Evolutionary conservation across 192 early-diverging fungal species (phyloP).

Genomic region (Coemansia sp.): DNA sequence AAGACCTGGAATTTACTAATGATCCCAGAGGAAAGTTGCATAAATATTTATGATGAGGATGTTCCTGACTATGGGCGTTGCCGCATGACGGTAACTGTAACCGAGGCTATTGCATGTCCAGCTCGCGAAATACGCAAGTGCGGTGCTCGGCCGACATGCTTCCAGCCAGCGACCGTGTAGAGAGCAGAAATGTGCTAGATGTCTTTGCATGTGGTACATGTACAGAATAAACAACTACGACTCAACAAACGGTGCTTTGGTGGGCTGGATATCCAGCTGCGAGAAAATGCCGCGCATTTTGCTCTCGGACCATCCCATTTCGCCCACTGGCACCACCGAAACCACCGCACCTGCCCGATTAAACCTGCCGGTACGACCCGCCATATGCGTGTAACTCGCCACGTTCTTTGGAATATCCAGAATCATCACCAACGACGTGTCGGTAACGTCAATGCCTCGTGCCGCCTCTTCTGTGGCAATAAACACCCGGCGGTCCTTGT

Average conservation of each 20-base stretch:
- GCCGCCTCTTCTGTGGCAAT: slow-evolving; percentile 71
- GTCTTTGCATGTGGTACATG: background rate
- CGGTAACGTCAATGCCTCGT: slow-evolving; percentile 80
- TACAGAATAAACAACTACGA: background rate
- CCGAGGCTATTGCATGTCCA: too few relatives aligned
- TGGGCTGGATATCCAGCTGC: slow-evolving; percentile 8
- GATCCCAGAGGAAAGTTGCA: too few relatives aligned
- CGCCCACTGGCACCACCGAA: slow-evolving; percentile 39
- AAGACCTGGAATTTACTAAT: too few relatives aligned
- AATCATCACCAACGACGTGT: slow-evolving; percentile 77
- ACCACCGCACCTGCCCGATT: slow-evolving; percentile 50
- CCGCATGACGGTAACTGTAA: too few relatives aligned
- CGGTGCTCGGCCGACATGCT: too few relatives aligned
- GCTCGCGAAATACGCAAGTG: too few relatives aligned
- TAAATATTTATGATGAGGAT: too few relatives aligned
- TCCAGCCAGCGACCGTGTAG: too few relatives aligned
- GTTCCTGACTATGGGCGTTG: too few relatives aligned
- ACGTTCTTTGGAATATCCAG: slow-evolving; percentile 68
- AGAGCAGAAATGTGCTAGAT: too few relatives aligned
- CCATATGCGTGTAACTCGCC: slow-evolving; percentile 81
- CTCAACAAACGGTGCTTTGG: slow-evolving; percentile 13
- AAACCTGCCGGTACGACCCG: slow-evolving; percentile 79
- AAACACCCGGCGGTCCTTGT: slow-evolving; percentile 25
- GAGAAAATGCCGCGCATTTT: slow-evolving; percentile 45
- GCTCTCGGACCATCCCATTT: slow-evolving; percentile 32